These are phyloP conservation scores for Teratosphaeria viscida DNA, from an alignment of 2,329 filamentous ascomycete genomes.

Conservation along the genomic window DNA sequence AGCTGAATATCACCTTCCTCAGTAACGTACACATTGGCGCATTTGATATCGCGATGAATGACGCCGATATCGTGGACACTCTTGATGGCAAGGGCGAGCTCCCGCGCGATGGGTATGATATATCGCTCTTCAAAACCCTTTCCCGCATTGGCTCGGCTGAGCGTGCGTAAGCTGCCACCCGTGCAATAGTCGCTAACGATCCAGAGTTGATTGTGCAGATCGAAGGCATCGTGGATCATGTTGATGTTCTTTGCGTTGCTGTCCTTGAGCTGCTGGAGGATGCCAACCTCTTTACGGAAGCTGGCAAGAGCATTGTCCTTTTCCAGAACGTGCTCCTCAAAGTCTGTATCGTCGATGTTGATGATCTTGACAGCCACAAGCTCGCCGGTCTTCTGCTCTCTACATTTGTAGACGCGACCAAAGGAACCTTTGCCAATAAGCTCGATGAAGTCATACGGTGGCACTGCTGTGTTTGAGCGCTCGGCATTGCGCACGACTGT, in stretches of 20 bases:
- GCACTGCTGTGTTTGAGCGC: constrained; percentile 49
- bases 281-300: constrained; percentile 52
- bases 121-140: constrained; percentile 47
- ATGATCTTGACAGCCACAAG: constrained; percentile 73
- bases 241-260: constrained; percentile 71
- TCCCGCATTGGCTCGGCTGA: constrained; percentile 41
- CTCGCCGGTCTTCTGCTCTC: constrained; percentile 31
- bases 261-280: constrained; percentile 62
- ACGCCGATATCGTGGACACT: constrained; percentile 56
- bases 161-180: constrained; percentile 64
- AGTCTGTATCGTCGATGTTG: constrained; percentile 69
- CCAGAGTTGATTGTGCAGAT: constrained; percentile 73
- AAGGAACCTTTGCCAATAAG: constrained; percentile 67
- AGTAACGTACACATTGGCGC: constrained; percentile 69
- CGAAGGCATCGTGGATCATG: constrained; percentile 66
- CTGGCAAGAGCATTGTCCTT: constrained; percentile 51
- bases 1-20: constrained; percentile 69
- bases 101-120: constrained; percentile 54
- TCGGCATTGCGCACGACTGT: constrained; percentile 52
- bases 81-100: constrained; percentile 51
- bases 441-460: constrained; percentile 58
- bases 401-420: constrained; percentile 61
- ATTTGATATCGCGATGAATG: constrained; percentile 56
- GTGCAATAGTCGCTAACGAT: constrained; percentile 81
- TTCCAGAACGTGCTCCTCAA: constrained; percentile 41